Evolutionary conservation across 208 protist species (phyloP).

Genomic region (Endotrypanum monterogeii): DNA sequence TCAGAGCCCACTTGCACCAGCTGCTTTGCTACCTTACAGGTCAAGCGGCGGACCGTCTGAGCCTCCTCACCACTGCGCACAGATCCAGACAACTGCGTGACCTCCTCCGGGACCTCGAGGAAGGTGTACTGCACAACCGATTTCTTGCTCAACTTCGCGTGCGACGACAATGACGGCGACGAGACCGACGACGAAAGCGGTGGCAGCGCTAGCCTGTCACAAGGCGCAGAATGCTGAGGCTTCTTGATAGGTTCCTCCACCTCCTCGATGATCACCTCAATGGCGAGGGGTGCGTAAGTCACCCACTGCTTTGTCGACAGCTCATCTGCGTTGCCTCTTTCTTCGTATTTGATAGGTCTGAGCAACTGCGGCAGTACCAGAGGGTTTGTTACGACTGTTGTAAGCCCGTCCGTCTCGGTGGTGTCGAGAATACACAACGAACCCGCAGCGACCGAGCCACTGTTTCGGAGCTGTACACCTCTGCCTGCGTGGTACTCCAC

Average conservation of each 20-base stretch:
- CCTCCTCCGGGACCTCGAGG: conserved; percentile 13
- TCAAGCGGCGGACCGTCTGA: neutral
- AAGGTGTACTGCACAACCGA: conserved; percentile 41
- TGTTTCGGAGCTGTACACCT: conserved; percentile 14
- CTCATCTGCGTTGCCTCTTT: neutral
- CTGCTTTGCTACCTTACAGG: conserved; percentile 57
- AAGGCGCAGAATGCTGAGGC: neutral
- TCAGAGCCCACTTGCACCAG: conserved; percentile 68
- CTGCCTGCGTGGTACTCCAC: conserved; percentile 16
- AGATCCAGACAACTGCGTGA: neutral
- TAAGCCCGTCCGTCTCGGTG: conserved; percentile 4
- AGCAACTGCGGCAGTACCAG: conserved; percentile 18
- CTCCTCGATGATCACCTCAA: conserved; percentile 35
- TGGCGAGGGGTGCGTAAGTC: conserved; percentile 33
- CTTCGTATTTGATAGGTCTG: conserved; percentile 8
- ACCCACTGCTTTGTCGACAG: neutral
- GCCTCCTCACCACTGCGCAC: neutral
- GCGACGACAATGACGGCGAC: conserved; percentile 3
- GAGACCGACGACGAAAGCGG: neutral
- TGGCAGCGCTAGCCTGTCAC: neutral
- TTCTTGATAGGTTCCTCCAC: conserved; percentile 6
- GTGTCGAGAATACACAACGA: conserved; percentile 18
- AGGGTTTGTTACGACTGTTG: conserved; percentile 10
- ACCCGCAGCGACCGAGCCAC: neutral
- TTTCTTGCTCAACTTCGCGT: neutral